A percentile compares a stretch with the other conserved stretches of the same genome.
These are phyloP conservation scores for Fibroporia radiculosa DNA, from an alignment of 768 basidiomycete genomes.

Conservation along the genomic window DNA sequence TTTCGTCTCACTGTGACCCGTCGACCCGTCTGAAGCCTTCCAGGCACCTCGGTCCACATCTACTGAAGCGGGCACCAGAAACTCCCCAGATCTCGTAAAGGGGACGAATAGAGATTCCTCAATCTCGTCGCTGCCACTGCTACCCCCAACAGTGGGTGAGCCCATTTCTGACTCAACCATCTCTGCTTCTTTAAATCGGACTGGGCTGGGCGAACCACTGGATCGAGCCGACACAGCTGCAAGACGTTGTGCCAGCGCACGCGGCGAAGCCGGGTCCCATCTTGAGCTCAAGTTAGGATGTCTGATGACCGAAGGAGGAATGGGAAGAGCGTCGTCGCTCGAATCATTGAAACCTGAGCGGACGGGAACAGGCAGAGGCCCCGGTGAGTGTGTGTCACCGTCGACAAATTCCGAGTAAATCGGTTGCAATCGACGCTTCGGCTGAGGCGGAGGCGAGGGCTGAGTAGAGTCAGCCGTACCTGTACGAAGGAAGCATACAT, in stretches of 20 bases:
- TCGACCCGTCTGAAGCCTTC: too few relatives aligned
- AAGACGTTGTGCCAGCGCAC: slow-evolving; percentile 19
- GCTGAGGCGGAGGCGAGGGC: slow-evolving; percentile 38
- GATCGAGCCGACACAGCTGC: slow-evolving; percentile 20
- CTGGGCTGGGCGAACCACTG: slow-evolving; percentile 13
- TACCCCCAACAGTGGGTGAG: slow-evolving; percentile 12
- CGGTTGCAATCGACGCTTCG: slow-evolving; percentile 21
- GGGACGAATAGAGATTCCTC: too few relatives aligned
- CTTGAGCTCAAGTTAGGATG: slow-evolving; percentile 12
- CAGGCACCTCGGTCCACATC: too few relatives aligned
- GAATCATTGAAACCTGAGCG: slow-evolving; percentile 10
- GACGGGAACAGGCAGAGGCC: slow-evolving; percentile 17
- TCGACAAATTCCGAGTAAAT: slow-evolving; percentile 11
- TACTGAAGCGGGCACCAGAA: too few relatives aligned
- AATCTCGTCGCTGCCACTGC: slow-evolving; percentile 7
- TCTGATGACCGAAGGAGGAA: slow-evolving; percentile 11
- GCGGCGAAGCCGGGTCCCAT: slow-evolving; percentile 25
- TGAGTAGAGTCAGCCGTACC: slow-evolving; percentile 69
- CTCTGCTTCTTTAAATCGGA: slow-evolving; percentile 5
- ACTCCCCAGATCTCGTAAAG: too few relatives aligned
- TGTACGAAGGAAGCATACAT: slow-evolving; percentile 22
- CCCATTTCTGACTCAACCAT: slow-evolving; percentile 6
- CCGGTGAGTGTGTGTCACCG: slow-evolving; percentile 16
- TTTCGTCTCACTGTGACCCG: too few relatives aligned
- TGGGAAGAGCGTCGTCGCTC: slow-evolving; percentile 17